Conservation (phyloP, 805 yeast species). For the Metschnikowia dekortorum region DNA sequence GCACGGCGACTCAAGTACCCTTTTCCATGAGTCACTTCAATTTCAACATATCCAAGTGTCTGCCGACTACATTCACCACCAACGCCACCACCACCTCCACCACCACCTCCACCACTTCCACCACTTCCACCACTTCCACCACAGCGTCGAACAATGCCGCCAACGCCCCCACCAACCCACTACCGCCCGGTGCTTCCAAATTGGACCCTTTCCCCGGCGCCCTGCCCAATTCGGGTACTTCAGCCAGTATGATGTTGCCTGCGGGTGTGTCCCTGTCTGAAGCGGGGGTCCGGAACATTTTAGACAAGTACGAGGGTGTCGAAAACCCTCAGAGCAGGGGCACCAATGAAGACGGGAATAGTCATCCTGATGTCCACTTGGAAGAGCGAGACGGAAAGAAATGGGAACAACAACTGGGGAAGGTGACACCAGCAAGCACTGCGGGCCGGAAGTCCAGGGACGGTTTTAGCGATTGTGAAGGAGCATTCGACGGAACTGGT, state of each 20-base stretch:
- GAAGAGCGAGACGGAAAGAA: not conserved
- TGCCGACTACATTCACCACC: slow-evolving; percentile 41
- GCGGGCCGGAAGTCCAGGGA: too few species aligned
- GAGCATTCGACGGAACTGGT: not conserved
- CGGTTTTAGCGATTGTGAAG: too few species aligned
- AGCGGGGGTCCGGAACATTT: not conserved
- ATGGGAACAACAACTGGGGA: too few species aligned
- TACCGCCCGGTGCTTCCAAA: slow-evolving; percentile 3
- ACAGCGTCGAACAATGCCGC: slow-evolving; percentile 20
- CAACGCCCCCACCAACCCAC: slow-evolving; percentile 21
- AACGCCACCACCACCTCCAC: slow-evolving; percentile 34
- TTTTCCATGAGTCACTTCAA: slow-evolving; percentile 1
- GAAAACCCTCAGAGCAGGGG: not conserved
- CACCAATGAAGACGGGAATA: not conserved
- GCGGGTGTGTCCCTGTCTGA: not conserved
- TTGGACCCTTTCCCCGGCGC: not conserved
- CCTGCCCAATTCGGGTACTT: not conserved
- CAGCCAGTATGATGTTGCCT: not conserved
- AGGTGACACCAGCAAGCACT: too few species aligned
- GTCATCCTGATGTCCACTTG: not conserved
- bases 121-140: slow-evolving; percentile 15
- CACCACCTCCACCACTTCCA: slow-evolving; percentile 27
- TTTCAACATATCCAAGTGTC: slow-evolving; percentile 35
- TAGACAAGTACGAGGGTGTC: not conserved
- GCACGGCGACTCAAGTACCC: too few species aligned